Base-by-base conservation (phyloP, 768 basidiomycete species). In the Artomyces pyxidatus region DNA sequence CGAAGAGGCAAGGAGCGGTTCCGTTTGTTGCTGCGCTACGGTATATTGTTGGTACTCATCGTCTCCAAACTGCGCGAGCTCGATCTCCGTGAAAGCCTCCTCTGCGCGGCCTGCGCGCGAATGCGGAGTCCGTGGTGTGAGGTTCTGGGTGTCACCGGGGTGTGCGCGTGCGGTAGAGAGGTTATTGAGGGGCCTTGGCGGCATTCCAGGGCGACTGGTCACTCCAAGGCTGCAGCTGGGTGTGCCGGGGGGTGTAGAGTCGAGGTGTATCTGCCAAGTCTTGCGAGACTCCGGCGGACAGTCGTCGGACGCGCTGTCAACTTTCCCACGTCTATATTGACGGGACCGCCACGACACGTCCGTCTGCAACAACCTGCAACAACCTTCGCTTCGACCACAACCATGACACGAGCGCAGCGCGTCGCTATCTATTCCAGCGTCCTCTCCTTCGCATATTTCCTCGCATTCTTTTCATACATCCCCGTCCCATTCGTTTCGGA, bases 401-500 rank as follows among this genome's bases (percentile, higher is more conserved):
- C 22, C 32, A 87, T 88, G 85, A 75, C 80, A 35, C 76, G 82
- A 47, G 80, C 74, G 47, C 76, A 74, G 40, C 75, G 77, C 50
- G 73, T 81, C 50, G 74, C 73, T 9, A 51, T 71, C 17, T 57
- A 74, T 42, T 65, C 70, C n/a, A 60, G 71, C 10, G 58, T 78
- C 27, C 59, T 72, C 51, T 59, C 71, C 25, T 48, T 70, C 19
- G 35, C 77, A 48, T 88, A 87, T 66, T 49, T 83, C 51, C 71
- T 83, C 52, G 68, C 73, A 10, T 66, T 82, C 58, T 76, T 80
- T 62, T 65, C 76, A 52, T 56, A 76, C 28, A 50, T 85, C 17
- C 69, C 78, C 0, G 63, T 82, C 16, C 83, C 83, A 4, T 64
- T 83, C 25, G 41, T 83, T 28, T 71, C 76, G 11, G 59, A 69